Conservation (phyloP, 1,284 basidiomycete genomes). For the Cutaneotrichosporon sp. region DNA sequence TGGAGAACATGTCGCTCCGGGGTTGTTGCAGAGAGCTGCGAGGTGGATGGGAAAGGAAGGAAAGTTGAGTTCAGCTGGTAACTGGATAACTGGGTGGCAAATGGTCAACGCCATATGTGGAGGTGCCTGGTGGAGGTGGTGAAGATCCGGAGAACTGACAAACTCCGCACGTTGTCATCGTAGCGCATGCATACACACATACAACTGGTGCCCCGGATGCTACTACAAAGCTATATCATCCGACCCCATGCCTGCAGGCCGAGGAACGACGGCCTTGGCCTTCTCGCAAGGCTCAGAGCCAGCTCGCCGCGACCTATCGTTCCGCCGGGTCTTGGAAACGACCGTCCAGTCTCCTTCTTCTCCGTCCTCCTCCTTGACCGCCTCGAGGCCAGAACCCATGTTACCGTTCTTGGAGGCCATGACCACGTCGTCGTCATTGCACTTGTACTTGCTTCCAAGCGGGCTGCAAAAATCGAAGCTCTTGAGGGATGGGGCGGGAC, state of each 20-base stretch:
- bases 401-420: constrained; percentile 13
- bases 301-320: constrained; percentile 12
- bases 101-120: not conserved
- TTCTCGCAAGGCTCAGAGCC: constrained; percentile 21
- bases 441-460: constrained; percentile 30
- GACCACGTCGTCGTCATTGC: constrained; percentile 17
- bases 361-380: constrained; percentile 21
- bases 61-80: no score
- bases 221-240: constrained; percentile 19
- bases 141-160: not conserved
- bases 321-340: not conserved
- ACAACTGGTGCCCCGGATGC: not conserved
- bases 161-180: not conserved
- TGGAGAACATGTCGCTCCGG: constrained; percentile 32
- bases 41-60: not conserved
- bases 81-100: not conserved
- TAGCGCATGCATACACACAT: not conserved
- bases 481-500: constrained; percentile 28
- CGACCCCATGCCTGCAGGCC: not conserved
- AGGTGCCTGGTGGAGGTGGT: not conserved
- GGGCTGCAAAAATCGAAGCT: constrained; percentile 50
- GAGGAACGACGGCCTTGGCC: constrained; percentile 4
- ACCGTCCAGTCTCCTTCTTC: constrained; percentile 24
- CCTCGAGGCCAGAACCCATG: constrained; percentile 14
- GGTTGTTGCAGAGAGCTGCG: not conserved